Evolutionary conservation across 176 grass and related monocot genomes (phyloP).

Genomic region (Alopecurus myosuroides): DNA sequence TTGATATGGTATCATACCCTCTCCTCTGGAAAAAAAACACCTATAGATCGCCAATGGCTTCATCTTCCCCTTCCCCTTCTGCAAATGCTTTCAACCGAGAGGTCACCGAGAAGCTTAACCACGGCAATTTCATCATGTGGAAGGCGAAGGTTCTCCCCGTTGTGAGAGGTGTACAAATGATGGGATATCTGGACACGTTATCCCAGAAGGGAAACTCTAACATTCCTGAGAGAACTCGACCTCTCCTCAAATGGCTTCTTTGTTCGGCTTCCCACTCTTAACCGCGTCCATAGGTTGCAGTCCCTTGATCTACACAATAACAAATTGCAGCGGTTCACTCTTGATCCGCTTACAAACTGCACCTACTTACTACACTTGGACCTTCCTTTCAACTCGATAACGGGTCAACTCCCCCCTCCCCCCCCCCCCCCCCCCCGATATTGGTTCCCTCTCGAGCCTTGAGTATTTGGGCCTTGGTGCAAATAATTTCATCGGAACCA

Average conservation of each 20-base stretch:
- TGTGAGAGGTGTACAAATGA: too few species aligned
- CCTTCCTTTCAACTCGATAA: rapidly evolving
- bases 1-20: too few species aligned
- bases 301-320: rapidly evolving
- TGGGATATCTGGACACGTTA: too few species aligned
- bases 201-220: background rate
- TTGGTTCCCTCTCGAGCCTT: background rate
- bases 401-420: background rate
- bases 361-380: background rate
- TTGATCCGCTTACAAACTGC: background rate
- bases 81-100: too few species aligned
- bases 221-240: background rate
- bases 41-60: too few species aligned
- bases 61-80: too few species aligned
- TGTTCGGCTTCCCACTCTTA: background rate
- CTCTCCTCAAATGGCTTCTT: background rate
- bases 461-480: rapidly evolving
- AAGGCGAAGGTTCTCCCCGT: too few species aligned
- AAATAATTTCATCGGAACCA: background rate
- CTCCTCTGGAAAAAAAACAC: too few species aligned
- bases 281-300: background rate
- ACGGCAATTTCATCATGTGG: too few species aligned
- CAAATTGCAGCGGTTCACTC: background rate
- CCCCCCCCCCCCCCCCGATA: background rate
- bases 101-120: too few species aligned